phyloP scores from a whole-genome alignment of 768 basidiomycete species.

The Crassisporium funariophilum region DNA sequence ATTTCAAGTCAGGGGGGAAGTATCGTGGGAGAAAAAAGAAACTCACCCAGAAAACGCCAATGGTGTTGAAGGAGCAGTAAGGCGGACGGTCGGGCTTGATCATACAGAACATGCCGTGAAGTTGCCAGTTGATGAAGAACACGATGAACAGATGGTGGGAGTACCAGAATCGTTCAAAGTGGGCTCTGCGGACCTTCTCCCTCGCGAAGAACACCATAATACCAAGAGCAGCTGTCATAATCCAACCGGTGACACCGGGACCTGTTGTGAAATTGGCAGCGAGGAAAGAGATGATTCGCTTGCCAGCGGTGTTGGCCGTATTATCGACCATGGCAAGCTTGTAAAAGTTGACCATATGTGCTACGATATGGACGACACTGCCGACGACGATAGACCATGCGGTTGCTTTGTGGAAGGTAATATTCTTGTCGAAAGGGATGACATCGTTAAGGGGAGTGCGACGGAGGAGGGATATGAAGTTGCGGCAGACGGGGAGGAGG shows the following conservation, averaged over 20 bases:
- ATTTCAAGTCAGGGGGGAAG: conserved; percentile 4
- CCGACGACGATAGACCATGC: conserved; percentile 89
- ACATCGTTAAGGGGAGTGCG: conserved; percentile 82
- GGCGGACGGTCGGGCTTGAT: conserved; percentile 89
- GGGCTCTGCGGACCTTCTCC: conserved; percentile 75
- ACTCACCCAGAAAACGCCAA: conserved; percentile 95
- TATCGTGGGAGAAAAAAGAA: conserved; percentile 3
- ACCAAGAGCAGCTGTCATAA: conserved; percentile 74
- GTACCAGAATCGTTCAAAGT: conserved; percentile 92
- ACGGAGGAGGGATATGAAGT: conserved; percentile 88
- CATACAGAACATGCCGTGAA: conserved; percentile 98
- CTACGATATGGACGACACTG: conserved; percentile 72
- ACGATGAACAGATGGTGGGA: conserved; percentile 86
- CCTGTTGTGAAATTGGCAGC: conserved; percentile 79
- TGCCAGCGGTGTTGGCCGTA: conserved; percentile 50
- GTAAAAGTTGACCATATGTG: conserved; percentile 87
- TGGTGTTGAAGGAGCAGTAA: conserved; percentile 79
- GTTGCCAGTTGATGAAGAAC: conserved; percentile 94
- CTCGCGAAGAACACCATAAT: conserved; percentile 85
- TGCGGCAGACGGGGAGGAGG: conserved; percentile 92
- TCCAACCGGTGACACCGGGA: conserved; percentile 84
- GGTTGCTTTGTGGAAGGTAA: conserved; percentile 88
- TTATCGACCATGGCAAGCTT: conserved; percentile 53
- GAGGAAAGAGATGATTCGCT: conserved; percentile 72
- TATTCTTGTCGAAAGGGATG: conserved; percentile 93